Conservation (phyloP, 352 stramenopile genomes). For the Pythium chondricola region DNA sequence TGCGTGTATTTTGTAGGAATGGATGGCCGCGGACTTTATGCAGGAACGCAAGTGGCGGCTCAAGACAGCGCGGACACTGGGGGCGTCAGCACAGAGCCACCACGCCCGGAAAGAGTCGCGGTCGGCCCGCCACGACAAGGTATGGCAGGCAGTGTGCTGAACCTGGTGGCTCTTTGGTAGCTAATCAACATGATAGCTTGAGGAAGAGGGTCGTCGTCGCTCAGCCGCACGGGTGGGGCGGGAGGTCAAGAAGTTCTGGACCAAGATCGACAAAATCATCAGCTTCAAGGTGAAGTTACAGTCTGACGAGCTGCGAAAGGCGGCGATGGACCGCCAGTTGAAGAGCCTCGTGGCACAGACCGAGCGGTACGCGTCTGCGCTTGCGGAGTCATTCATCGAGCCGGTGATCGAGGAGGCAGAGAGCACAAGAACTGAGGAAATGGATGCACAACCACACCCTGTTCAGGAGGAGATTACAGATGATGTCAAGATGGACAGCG, state of each 20-base stretch:
- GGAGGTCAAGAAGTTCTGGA: constrained; percentile 93
- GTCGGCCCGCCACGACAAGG: constrained; percentile 29
- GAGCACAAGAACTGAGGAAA: constrained; percentile 17
- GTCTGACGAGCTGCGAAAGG: constrained; percentile 74
- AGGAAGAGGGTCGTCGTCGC: constrained; percentile 37
- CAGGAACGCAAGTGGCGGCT: constrained; percentile 86
- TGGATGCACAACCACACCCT: not conserved
- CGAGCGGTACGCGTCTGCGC: constrained; percentile 91
- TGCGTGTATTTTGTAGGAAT: constrained; percentile 25
- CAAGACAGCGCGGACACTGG: constrained; percentile 68
- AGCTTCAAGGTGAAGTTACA: constrained; percentile 95
- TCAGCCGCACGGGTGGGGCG: constrained; percentile 76
- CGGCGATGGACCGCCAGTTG: constrained; percentile 96
- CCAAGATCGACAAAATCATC: constrained; percentile 98
- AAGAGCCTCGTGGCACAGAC: constrained; percentile 95
- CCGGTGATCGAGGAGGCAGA: constrained; percentile 5
- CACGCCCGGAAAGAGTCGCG: constrained; percentile 41
- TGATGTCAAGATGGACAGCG: not conserved
- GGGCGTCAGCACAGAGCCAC: constrained; percentile 49
- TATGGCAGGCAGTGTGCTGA: constrained; percentile 7
- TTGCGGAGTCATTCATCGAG: constrained; percentile 58
- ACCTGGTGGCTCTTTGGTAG: not conserved
- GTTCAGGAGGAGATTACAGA: constrained; percentile 14
- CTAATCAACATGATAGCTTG: too few relatives aligned
- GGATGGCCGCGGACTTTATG: constrained; percentile 91